Conservation (phyloP, 2,329 filamentous ascomycete species). For the Aureobasidium sp. region DNA sequence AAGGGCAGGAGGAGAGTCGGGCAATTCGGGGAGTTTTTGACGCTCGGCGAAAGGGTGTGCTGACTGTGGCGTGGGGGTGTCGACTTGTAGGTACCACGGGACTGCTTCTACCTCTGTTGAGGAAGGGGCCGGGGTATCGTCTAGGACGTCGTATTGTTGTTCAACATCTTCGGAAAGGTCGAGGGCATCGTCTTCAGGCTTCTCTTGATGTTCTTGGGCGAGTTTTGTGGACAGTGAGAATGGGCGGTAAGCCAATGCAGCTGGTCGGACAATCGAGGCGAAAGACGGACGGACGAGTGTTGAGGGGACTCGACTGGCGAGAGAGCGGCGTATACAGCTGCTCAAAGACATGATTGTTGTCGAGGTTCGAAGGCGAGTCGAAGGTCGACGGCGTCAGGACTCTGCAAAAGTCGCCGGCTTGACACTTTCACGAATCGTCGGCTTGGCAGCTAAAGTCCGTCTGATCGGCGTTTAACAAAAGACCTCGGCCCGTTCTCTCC, state of each 20-base stretch:
- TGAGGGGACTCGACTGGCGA: background rate
- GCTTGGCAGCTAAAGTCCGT: background rate
- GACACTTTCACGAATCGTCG: background rate
- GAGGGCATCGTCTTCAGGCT: background rate
- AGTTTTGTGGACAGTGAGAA: constrained; percentile 4
- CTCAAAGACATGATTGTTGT: constrained; percentile 7
- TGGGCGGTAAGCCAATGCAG: background rate
- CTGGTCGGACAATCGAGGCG: background rate
- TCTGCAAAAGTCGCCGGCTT: background rate
- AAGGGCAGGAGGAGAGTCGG: constrained; percentile 74
- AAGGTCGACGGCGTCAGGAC: constrained; percentile 2
- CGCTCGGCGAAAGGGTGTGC: constrained; percentile 53
- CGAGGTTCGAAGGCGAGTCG: background rate
- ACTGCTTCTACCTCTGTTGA: constrained; percentile 31
- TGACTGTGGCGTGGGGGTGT: constrained; percentile 46
- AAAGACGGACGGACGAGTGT: background rate
- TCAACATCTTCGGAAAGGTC: background rate
- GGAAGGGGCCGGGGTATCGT: background rate
- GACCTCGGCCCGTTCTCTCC: constrained; percentile 19
- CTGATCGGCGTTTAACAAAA: constrained; percentile 4
- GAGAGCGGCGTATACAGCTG: constrained; percentile 6
- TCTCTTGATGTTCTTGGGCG: constrained; percentile 4
- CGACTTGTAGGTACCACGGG: constrained; percentile 91
- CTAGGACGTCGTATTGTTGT: background rate
- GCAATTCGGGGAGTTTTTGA: constrained; percentile 69